Conservation (phyloP, 2,329 filamentous ascomycete species). For the Fusarium dimerum region DNA sequence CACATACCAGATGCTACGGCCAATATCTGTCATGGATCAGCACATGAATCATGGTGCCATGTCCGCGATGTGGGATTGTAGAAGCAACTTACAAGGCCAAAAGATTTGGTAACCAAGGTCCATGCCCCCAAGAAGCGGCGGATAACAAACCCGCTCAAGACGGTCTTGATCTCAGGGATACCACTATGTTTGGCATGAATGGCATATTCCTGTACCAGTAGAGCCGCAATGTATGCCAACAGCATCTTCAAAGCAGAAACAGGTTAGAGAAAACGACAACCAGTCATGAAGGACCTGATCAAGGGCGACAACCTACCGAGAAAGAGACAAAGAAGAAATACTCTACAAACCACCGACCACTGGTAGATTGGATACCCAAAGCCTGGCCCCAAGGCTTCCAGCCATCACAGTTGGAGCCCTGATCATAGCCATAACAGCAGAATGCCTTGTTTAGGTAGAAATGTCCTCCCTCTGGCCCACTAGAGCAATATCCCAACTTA, state of each 20-base stretch:
- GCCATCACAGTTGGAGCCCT: slow-evolving; percentile 76
- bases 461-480: slow-evolving; percentile 70
- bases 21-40: slow-evolving; percentile 63
- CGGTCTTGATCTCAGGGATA: slow-evolving; percentile 96
- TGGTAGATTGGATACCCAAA: slow-evolving; percentile 63
- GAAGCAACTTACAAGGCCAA: slow-evolving; percentile 68
- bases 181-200: slow-evolving; percentile 91
- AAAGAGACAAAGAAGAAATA: slow-evolving; percentile 86
- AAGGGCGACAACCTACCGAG: slow-evolving; percentile 58
- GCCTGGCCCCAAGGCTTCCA: slow-evolving; percentile 86
- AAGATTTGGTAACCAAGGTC: slow-evolving; percentile 86
- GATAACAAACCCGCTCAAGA: slow-evolving; percentile 92
- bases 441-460: slow-evolving; percentile 93
- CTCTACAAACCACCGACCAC: slow-evolving; percentile 78
- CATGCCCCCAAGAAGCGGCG: slow-evolving; percentile 81
- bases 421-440: slow-evolving; percentile 91
- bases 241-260: slow-evolving; percentile 53
- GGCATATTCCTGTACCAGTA: slow-evolving; percentile 82
- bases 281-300: no score
- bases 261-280: slow-evolving; percentile 16
- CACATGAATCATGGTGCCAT: slow-evolving; percentile 25
- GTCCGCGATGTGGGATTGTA: neutral
- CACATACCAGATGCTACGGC: slow-evolving; percentile 93
- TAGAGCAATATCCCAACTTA: slow-evolving; percentile 85
- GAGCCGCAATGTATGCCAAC: slow-evolving; percentile 75